Base-by-base conservation (phyloP, 2,329 filamentous ascomycete genomes). In the Lachnellula subtilissima region DNA sequence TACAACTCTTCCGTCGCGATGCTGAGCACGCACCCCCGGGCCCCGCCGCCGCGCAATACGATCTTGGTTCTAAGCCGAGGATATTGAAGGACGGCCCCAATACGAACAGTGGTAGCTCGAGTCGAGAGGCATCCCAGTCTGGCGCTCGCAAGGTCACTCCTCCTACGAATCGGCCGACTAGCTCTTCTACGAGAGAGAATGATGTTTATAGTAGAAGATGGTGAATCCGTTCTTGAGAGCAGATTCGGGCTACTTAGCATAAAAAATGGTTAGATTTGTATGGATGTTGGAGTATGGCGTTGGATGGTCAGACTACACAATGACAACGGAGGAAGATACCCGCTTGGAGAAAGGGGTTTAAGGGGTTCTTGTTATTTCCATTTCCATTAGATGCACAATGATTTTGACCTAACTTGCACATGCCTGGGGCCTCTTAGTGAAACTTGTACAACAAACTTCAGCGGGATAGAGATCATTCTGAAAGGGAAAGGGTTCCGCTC, bases 1-100 rank as follows among this genome's bases (percentile, higher is more conserved):
- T 99, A 72, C 86, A 89, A 50, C 80, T 99, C 55, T 99, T 99
- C 57, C 61, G 64, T 48, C 61, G 69, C 14, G 69, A 70, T 62
- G 69, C 67, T 5, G 68, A 70, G 28, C 61, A 68, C 46, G 55
- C 63, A 17, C 61, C 61, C 32, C 60, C 63, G 2, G 46, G 43
- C 7, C 43, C 53, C n/a, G 46, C 48, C 40, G 53, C 54, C 17
- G 52, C 40, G 4, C 47, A 54, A 5, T 66, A 66, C 57, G 61
- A 65, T 53, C 39, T 68, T 4, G 61, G 53, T n/a, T 48, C 50
- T 1, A 68, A 68, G 54, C 63, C 67, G 5, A 63, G 61, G 37
- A 66, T 69, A 6, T 55, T 70, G 49, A 68, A 68, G 52, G 63
- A 67, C 19, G 47, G 50, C 7, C n/a, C 53, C 6, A 56, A 40